Base-by-base conservation (phyloP, 1,284 basidiomycete genomes). In the Sporisorium exsertum region DNA sequence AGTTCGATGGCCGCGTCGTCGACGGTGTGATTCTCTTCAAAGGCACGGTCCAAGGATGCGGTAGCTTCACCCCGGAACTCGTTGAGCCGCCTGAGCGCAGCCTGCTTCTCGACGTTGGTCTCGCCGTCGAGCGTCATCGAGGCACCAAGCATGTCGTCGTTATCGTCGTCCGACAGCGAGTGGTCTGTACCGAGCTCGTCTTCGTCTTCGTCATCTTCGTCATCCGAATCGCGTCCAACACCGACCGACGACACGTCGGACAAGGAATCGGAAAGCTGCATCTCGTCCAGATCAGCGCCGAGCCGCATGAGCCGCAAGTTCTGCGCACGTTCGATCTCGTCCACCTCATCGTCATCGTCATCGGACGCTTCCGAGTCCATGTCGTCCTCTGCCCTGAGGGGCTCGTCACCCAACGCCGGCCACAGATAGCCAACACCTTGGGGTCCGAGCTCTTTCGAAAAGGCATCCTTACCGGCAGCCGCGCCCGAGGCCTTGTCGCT, bases 1-100 rank as follows among this genome's bases (percentile, higher is more conserved):
- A 96, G 89, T 84, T 96, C 94, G 78, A 96, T 93, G 0, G 93
- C 89, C 0, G 94, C 94, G 86, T 96, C 94, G 80, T 95, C 94
- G 57, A 95, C 90, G 5, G 92, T 92, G 87, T 96, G 94, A 1
- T 89, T 91, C 86, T 96, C 94, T n/a, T 90, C 88, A 84, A 95
- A 95, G 24, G 94, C 94, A 64, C 94, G 92, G 65, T 93, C 92
- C 54, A 96, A 89, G 18, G 93, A 94, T 72, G 91, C 91, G 18
- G 86, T 87, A 53, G 93, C 93, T 85, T 96, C 94, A 33, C 87
- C 87, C 51, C 87, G 88, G 87, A 96, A 96, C 83, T 95, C 94
- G 68, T 87, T 62, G 4, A 84, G 68, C 5, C 80, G 77, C 35
- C 69, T 64, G 32, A 74, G 66, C 8, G 78, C 68, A 24, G 78